Base-by-base conservation (phyloP, 139 green algal genomes). In the Trebouxia sp. region DNA sequence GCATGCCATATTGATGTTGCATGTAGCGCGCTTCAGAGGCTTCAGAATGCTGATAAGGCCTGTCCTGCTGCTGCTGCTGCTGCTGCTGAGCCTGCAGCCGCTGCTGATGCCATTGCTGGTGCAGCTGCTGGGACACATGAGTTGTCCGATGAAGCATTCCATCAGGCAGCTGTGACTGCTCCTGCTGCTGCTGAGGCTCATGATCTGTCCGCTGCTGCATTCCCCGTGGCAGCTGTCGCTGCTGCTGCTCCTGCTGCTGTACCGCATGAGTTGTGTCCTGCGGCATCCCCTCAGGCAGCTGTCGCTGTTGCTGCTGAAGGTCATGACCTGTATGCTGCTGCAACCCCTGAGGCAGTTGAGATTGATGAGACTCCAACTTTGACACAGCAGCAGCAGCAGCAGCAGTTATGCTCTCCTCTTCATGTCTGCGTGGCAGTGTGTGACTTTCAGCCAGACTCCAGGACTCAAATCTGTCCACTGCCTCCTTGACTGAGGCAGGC, bases 401-500 rank as follows among this genome's bases (percentile, higher is more conserved):
- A 39, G n/a, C n/a, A n/a, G n/a, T n/a, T n/a, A n/a, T n/a, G n/a
- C n/a, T n/a, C n/a, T n/a, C n/a, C n/a, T n/a, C n/a, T n/a, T n/a
- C n/a, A n/a, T n/a, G n/a, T n/a, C n/a, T n/a, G n/a, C n/a, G n/a
- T 8, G 12, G 32, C 32, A 72, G 12, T 1, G 15, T 9, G 5
- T 24, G 1, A 45, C 11, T 28, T 35, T 43, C 32, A 26, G 62
- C 62, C 7, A 43, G 12, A 14, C 1, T 72, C 62, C 62, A 72
- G 15, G 62, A 45, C 62, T 72, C 62, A 72, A 72, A 72, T 15
- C 62, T 28, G 62, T 45, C 32, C 32, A 72, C 62, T 30, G 62
- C 62, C 20, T 72, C 62, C 62, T 72, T 72, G 12, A 72, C 62
- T 45, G 62, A 72, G 20, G 62, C 62, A 26, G 62, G 62, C 1